Conservation (phyloP, 2,329 filamentous ascomycete genomes). For the Stachybotrys echinatus region DNA sequence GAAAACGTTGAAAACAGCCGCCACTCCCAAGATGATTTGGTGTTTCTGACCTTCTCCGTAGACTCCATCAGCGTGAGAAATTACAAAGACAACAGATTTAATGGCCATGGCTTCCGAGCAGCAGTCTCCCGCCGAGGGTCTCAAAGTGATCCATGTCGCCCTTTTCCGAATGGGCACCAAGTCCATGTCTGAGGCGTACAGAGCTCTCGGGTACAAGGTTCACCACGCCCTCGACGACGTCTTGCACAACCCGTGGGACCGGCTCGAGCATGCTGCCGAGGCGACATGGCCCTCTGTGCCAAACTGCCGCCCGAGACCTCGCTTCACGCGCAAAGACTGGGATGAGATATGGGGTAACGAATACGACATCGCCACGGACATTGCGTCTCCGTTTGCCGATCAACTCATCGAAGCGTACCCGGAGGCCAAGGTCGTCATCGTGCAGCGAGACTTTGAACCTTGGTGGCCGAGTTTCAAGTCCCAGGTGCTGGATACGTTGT, state of each 20-base stretch:
- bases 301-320: not conserved
- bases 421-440: conserved; percentile 31
- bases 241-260: not conserved
- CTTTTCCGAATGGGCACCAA: not conserved
- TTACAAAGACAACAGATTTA: too few species aligned
- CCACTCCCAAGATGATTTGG: too few species aligned
- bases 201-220: not conserved
- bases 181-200: not conserved
- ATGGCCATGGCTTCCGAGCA: too few species aligned
- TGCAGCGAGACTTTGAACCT: conserved; percentile 30
- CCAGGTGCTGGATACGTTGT: conserved; percentile 13
- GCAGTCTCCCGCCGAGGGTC: not conserved
- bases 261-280: not conserved
- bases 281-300: not conserved
- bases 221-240: not conserved
- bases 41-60: too few species aligned
- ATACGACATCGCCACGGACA: not conserved
- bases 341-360: not conserved
- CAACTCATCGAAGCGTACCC: conserved; percentile 14
- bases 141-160: not conserved
- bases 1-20: too few species aligned
- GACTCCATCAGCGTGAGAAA: too few species aligned
- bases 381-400: not conserved
- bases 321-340: not conserved
- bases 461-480: conserved; percentile 27